A percentile compares a stretch with the other conserved stretches of the same genome.
Evolutionary conservation across 345 rosid species (phyloP).

Genomic region (Euphorbia peplus): DNA sequence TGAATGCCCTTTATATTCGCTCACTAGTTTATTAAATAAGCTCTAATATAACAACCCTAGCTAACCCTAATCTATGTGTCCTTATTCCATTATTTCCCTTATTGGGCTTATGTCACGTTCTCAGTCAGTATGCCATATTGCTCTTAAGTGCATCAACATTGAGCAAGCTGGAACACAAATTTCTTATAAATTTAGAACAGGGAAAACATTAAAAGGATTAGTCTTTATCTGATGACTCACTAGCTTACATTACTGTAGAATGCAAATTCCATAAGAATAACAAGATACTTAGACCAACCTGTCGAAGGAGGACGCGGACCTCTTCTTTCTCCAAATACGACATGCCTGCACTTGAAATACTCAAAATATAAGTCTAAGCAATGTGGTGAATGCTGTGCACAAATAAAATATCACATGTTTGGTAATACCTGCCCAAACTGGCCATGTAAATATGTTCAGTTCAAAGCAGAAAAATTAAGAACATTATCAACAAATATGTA

Average conservation of each 20-base stretch:
- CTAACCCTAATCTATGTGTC: too few species aligned
- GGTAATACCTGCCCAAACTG: neutral
- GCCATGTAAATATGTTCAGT: neutral
- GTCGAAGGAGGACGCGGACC: conserved; percentile 78
- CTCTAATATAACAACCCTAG: too few species aligned
- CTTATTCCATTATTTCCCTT: too few species aligned
- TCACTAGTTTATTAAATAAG: too few species aligned
- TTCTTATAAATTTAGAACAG: neutral
- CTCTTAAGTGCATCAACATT: neutral
- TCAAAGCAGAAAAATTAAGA: conserved; percentile 6
- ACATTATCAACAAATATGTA: neutral
- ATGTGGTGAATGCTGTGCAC: conserved; percentile 11
- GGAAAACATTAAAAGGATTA: neutral
- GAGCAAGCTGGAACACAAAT: neutral
- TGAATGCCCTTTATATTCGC: too few species aligned
- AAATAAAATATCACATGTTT: conserved; percentile 9
- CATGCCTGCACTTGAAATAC: conserved; percentile 48
- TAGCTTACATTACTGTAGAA: neutral
- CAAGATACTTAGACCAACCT: conserved; percentile 50
- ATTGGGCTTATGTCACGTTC: too few species aligned
- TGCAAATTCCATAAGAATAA: neutral
- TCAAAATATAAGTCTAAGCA: conserved; percentile 12
- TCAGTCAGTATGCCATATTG: neutral
- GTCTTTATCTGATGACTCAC: neutral
- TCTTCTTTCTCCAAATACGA: conserved; percentile 93